Base-by-base conservation (phyloP, 345 rosid genomes). In the Linum usitatissimum region DNA sequence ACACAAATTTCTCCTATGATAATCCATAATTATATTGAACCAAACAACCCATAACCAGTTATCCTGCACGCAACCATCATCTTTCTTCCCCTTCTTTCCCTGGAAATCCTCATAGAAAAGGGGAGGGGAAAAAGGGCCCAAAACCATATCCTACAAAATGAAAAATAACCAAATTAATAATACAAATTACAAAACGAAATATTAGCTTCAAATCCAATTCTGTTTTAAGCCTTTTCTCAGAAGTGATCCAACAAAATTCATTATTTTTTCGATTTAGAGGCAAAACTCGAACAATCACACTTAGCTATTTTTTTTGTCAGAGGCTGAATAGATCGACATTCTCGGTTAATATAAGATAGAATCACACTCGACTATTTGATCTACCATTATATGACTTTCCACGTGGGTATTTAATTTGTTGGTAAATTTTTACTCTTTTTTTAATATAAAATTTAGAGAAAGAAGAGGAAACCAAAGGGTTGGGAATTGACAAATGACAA, bases 391-490 rank as follows among this genome's bases (percentile, higher is more conserved):
- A n/a, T n/a, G n/a, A n/a, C n/a, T 31, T 31, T 31, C 36, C 36
- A 31, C 36, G 36, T 31, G 36, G 36, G n/a, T n/a, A n/a, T n/a
- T n/a, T n/a, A n/a, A n/a, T n/a, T n/a, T n/a, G n/a, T n/a, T n/a
- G n/a, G n/a, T n/a, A 31, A 31, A 31, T 31, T 31, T 31, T 31
- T 3, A 31, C 3, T 31, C 36, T 31, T 31, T 31, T 31, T 2
- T n/a, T n/a, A n/a, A n/a, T n/a, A n/a, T n/a, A 85, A 65, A 75
- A 69, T 51, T 73, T 78, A 55, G 85, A 73, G 55, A 90, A 90
- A 57, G 80, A 68, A 61, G 84, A 80, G n/a, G n/a, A n/a, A 64
- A 87, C 85, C 54, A 31, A 31, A 31, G 3, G 36, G 36, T 31
- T 6, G 36, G 36, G 36, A 31, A 6, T 31, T 31, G 36, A 31